Percentiles rank a stretch among this genome's conserved stretches.
These are phyloP conservation scores for Larix kaempferi DNA, from an alignment of 75 land plant genomes.

Conservation along the genomic window DNA sequence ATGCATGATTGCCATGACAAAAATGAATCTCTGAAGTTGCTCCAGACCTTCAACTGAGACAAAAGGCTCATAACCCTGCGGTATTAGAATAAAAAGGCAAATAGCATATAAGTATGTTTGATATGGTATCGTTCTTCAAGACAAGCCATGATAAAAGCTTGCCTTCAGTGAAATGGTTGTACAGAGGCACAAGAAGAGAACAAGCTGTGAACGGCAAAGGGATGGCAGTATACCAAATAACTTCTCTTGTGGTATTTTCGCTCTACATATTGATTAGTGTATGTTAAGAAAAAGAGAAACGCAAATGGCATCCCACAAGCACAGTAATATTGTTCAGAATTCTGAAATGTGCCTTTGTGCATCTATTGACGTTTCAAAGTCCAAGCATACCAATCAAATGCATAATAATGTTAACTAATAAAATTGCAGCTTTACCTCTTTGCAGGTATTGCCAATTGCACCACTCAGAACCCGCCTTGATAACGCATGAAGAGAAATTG, in stretches of 20 bases:
- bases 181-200: background rate
- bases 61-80: conserved; percentile 80
- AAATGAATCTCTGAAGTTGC: conserved; percentile 76
- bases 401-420: background rate
- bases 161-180: background rate
- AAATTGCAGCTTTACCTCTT: conserved; percentile 29
- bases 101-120: background rate
- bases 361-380: background rate
- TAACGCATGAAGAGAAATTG: conserved; percentile 13
- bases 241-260: background rate
- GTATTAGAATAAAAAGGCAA: background rate
- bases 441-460: conserved; percentile 29
- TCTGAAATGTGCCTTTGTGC: background rate
- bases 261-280: background rate
- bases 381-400: conserved; percentile 2
- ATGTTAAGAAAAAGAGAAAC: background rate
- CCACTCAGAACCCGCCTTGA: conserved; percentile 37
- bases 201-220: background rate
- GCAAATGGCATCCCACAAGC: background rate
- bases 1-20: conserved; percentile 82
- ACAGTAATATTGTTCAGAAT: background rate
- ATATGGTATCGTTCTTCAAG: background rate
- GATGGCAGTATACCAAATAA: background rate
- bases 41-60: conserved; percentile 78
- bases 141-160: background rate